These are phyloP conservation scores for Candida boleticola DNA, from an alignment of 805 yeast genomes.

Conservation along the genomic window DNA sequence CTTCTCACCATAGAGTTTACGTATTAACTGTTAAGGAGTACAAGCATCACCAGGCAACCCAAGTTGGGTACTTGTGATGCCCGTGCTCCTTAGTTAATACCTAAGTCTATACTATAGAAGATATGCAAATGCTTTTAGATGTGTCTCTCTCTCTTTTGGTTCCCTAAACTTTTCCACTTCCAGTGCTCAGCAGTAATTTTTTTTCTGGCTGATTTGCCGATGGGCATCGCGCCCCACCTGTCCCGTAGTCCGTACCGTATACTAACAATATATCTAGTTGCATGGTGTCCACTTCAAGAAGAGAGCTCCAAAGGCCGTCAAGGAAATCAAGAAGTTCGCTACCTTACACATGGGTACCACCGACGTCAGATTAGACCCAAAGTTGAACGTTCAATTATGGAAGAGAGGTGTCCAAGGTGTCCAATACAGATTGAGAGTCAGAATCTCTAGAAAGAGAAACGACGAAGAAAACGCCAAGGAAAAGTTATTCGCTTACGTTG, in stretches of 20 bases:
- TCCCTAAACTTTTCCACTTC: too few relatives aligned
- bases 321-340: slow-evolving; percentile 98
- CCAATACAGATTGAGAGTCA: slow-evolving; percentile 96
- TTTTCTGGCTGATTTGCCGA: too few relatives aligned
- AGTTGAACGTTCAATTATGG: slow-evolving; percentile 98
- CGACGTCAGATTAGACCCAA: slow-evolving; percentile 99
- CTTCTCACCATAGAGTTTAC: slow-evolving; percentile 7
- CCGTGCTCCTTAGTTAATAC: slow-evolving; percentile 1
- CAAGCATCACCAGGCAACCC: too few relatives aligned
- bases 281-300: slow-evolving; percentile 99
- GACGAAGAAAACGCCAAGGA: slow-evolving; percentile 99
- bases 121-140: too few relatives aligned
- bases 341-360: slow-evolving; percentile 98
- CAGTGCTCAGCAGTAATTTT: too few relatives aligned
- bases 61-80: not conserved
- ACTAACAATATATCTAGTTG: slow-evolving; percentile 66
- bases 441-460: slow-evolving; percentile 99
- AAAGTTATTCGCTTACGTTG: slow-evolving; percentile 96
- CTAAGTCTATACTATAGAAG: slow-evolving; percentile 1
- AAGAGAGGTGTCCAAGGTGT: slow-evolving; percentile 99
- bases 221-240: too few relatives aligned
- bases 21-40: not conserved
- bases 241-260: slow-evolving; percentile 16
- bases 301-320: slow-evolving; percentile 99
- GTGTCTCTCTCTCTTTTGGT: too few relatives aligned